Conservation (phyloP, 2,329 filamentous ascomycete species). For the Aureobasidium sp. region DNA sequence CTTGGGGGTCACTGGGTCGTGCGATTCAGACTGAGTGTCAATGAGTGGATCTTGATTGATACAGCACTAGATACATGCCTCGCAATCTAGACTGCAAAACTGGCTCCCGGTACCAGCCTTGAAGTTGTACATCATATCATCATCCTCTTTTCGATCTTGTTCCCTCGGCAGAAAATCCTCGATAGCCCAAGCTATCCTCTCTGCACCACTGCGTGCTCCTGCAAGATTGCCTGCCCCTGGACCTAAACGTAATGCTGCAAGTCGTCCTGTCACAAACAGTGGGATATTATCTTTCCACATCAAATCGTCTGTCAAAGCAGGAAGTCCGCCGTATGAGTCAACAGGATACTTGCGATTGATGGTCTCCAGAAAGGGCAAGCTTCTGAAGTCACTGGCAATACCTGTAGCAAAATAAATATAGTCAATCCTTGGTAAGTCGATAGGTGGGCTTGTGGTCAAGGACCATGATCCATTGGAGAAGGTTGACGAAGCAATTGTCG, state of each 20-base stretch:
- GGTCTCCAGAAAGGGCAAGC: conserved; percentile 54
- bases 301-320: conserved; percentile 67
- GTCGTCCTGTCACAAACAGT: conserved; percentile 61
- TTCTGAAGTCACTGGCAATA: conserved; percentile 55
- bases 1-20: background rate
- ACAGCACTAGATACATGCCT: background rate
- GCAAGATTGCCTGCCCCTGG: conserved; percentile 69
- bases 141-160: conserved; percentile 21
- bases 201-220: conserved; percentile 64
- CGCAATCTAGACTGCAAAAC: conserved; percentile 24
- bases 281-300: conserved; percentile 70
- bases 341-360: conserved; percentile 57
- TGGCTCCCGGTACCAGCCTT: conserved; percentile 38
- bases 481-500: conserved; percentile 43
- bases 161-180: conserved; percentile 46
- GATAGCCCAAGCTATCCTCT: conserved; percentile 65
- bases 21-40: background rate
- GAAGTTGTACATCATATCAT: conserved; percentile 23
- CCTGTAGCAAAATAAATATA: conserved; percentile 74
- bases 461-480: conserved; percentile 41
- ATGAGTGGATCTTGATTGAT: background rate
- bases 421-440: conserved; percentile 48
- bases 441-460: conserved; percentile 48
- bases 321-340: conserved; percentile 56
- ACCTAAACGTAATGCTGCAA: conserved; percentile 62